phyloP scores from a whole-genome alignment of 2,329 filamentous ascomycete species.

The Epichloe gansuensis region DNA sequence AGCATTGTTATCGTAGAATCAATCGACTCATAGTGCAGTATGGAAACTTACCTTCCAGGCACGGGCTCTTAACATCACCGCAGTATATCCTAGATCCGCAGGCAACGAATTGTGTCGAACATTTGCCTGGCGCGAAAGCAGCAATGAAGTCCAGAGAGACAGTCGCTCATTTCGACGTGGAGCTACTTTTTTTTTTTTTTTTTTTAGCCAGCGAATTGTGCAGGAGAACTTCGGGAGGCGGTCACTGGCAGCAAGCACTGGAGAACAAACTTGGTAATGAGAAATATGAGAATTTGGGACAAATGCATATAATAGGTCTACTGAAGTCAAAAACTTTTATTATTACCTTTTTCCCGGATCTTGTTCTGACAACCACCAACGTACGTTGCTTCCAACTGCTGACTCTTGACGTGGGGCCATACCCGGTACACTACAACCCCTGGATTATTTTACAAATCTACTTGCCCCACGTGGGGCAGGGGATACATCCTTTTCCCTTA shows the following conservation, averaged over 20 bases:
- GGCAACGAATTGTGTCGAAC: not conserved
- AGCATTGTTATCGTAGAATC: conserved; percentile 6
- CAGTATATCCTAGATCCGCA: conserved; percentile 5
- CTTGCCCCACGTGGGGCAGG: no score
- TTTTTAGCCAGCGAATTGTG: not conserved
- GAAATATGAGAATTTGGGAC: no score
- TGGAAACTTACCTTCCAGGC: conserved; percentile 23
- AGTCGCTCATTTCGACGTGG: not conserved
- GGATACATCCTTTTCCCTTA: no score
- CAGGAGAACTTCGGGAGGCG: not conserved
- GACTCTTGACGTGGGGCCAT: no score
- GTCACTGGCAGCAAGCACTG: no score
- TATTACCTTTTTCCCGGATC: no score
- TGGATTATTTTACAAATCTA: no score
- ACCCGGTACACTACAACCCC: no score
- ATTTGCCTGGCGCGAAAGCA: not conserved
- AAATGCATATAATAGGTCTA: no score
- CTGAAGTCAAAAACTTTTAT: no score
- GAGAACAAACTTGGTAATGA: no score
- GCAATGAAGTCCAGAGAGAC: not conserved
- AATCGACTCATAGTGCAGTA: not conserved
- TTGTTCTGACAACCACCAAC: no score
- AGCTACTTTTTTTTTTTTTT: not conserved
- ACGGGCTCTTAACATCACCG: conserved; percentile 32
- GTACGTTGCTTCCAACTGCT: not conserved